These are phyloP conservation scores for Ulmus americana DNA, from an alignment of 331 rosid species.

Conservation along the genomic window DNA sequence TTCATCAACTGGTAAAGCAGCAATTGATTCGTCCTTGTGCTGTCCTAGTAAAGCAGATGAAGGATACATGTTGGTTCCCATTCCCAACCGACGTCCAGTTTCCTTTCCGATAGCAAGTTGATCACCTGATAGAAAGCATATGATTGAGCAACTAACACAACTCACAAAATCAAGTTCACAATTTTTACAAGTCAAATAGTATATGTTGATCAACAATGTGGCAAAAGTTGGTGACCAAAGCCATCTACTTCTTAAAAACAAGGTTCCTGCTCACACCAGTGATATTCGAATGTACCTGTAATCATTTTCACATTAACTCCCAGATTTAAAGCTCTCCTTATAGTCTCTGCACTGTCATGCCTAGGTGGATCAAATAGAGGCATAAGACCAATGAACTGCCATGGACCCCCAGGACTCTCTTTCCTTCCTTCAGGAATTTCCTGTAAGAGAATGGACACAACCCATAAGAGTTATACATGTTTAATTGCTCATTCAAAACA, in stretches of 20 bases:
- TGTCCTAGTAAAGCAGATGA: constrained; percentile 95
- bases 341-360: constrained; percentile 99
- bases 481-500: constrained; percentile 2
- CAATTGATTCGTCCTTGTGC: constrained; percentile 86
- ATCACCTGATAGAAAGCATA: constrained; percentile 58
- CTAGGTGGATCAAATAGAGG: constrained; percentile 99
- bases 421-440: constrained; percentile 94
- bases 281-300: constrained; percentile 46
- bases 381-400: constrained; percentile 95
- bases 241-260: background rate
- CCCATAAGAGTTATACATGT: background rate
- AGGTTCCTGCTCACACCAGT: background rate
- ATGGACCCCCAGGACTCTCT: constrained; percentile 89
- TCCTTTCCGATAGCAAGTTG: constrained; percentile 99
- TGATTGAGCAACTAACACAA: constrained; percentile 2
- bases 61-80: constrained; percentile 99
- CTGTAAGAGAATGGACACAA: constrained; percentile 38
- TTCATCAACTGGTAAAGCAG: constrained; percentile 80
- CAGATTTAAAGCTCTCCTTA: constrained; percentile 88
- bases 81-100: constrained; percentile 97
- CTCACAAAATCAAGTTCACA: background rate
- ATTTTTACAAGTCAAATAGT: background rate
- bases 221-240: background rate
- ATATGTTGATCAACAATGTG: background rate
- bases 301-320: constrained; percentile 99